Conservation (phyloP, 176 grass and related monocot species). For the Canna indica region DNA sequence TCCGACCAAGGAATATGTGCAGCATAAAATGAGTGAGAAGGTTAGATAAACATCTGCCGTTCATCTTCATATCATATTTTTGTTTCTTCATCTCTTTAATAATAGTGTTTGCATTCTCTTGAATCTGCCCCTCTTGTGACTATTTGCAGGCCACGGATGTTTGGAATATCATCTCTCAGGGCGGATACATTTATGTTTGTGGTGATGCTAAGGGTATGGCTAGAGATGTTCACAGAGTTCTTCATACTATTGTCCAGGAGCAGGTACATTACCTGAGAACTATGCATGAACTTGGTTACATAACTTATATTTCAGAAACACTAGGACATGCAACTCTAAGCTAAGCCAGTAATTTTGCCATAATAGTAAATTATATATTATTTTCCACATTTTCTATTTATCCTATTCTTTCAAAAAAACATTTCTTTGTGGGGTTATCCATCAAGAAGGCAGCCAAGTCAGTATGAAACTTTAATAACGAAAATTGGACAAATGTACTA, state of each 20-base stretch:
- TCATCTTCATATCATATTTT: background rate
- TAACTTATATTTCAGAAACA: too few species aligned
- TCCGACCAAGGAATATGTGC: constrained; percentile 78
- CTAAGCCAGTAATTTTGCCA: too few species aligned
- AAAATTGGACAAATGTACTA: background rate
- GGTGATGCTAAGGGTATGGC: constrained; percentile 98
- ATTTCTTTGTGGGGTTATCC: too few species aligned
- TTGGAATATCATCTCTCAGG: constrained; percentile 57
- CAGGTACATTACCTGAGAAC: constrained; percentile 29
- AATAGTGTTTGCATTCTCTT: background rate
- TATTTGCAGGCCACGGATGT: constrained; percentile 50
- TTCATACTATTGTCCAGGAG: constrained; percentile 83
- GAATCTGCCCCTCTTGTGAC: background rate
- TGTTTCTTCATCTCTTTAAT: background rate
- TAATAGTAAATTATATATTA: too few species aligned
- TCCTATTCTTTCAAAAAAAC: too few species aligned
- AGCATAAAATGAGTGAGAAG: constrained; percentile 95
- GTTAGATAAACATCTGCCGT: background rate
- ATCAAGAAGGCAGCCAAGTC: too few species aligned
- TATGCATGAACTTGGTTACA: background rate
- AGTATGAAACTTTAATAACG: too few species aligned
- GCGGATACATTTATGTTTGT: constrained; percentile 86
- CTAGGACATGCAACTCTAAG: too few species aligned
- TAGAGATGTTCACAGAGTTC: constrained; percentile 72
- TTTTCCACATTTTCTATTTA: too few species aligned